Evolutionary conservation across 2,329 filamentous ascomycete genomes (phyloP).

Genomic region (Xylaria sp.): DNA sequence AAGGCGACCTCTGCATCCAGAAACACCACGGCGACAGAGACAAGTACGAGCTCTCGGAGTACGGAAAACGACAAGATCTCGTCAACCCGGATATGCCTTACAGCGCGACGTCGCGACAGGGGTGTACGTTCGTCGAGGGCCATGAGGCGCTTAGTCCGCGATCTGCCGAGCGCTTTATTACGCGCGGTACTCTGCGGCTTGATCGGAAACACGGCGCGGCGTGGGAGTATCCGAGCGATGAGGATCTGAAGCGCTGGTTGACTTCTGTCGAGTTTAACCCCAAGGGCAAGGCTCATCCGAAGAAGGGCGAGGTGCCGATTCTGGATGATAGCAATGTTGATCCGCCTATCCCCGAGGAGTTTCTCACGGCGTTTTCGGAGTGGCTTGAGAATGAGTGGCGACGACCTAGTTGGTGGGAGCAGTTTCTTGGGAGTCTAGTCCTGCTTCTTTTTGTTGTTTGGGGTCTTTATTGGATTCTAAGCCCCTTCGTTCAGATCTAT

Average conservation of each 20-base stretch:
- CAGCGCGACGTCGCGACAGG: conserved; percentile 6
- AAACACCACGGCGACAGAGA: background rate
- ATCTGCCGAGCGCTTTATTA: conserved; percentile 29
- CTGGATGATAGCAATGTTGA: background rate
- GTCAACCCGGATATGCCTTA: conserved; percentile 8
- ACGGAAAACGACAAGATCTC: background rate
- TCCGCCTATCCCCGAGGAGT: background rate
- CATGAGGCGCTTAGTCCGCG: conserved; percentile 26
- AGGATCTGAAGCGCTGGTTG: conserved; percentile 11
- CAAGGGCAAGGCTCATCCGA: conserved; percentile 11
- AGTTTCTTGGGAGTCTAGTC: too few relatives aligned
- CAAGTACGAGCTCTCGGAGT: conserved; percentile 3
- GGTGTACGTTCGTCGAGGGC: conserved; percentile 27
- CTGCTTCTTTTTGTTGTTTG: too few relatives aligned
- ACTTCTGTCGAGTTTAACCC: conserved; percentile 17
- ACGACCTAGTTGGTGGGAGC: background rate
- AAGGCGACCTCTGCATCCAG: conserved; percentile 16
- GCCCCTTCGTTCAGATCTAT: too few relatives aligned
- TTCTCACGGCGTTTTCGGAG: background rate
- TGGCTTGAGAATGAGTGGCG: conserved; percentile 29
- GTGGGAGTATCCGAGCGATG: background rate
- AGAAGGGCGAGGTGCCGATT: conserved; percentile 7
- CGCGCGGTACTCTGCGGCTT: conserved; percentile 21
- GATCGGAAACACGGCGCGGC: background rate
- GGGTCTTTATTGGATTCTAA: too few relatives aligned